Conservation (phyloP, 1,139 yeast species). For the Yamadazyma pseudoaaseri region DNA sequence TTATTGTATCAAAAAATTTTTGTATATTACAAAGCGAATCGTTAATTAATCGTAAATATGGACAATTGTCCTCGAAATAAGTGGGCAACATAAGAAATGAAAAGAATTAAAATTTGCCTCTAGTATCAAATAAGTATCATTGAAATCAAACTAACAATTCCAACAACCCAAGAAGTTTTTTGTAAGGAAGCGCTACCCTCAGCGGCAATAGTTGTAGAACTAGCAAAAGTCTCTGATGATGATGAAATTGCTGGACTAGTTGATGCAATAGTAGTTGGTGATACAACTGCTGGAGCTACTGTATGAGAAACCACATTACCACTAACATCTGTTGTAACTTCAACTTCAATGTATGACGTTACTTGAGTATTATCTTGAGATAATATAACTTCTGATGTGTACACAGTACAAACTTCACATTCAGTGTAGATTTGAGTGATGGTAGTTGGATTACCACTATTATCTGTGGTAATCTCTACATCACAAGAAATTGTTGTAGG, state of each 20-base stretch:
- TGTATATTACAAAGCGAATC: no score
- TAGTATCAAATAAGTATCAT: background rate
- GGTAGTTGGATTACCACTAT: slow-evolving; percentile 4
- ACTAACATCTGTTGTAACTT: slow-evolving; percentile 6
- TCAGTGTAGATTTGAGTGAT: slow-evolving; percentile 14
- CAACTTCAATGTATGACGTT: slow-evolving; percentile 5
- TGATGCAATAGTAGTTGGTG: background rate
- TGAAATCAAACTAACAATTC: background rate
- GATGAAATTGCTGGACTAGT: background rate
- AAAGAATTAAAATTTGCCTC: no score
- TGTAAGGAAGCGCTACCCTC: slow-evolving; percentile 1
- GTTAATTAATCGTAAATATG: no score
- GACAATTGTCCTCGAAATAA: no score
- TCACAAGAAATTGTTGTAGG: slow-evolving; percentile 8
- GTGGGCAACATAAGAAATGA: no score
- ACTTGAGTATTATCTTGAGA: slow-evolving; percentile 3
- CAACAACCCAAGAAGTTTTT: background rate
- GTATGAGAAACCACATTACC: slow-evolving; percentile 4
- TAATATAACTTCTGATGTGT: slow-evolving; percentile 2
- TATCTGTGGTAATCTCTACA: slow-evolving; percentile 7
- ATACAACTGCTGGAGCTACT: background rate
- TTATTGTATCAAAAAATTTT: no score
- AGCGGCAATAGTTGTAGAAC: slow-evolving; percentile 1
- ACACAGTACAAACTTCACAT: slow-evolving; percentile 7
- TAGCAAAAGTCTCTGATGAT: background rate